A percentile compares a stretch with the other conserved stretches of the same genome.
These are phyloP conservation scores for Phaseolus coccineus DNA, from an alignment of 331 rosid species.

Conservation along the genomic window DNA sequence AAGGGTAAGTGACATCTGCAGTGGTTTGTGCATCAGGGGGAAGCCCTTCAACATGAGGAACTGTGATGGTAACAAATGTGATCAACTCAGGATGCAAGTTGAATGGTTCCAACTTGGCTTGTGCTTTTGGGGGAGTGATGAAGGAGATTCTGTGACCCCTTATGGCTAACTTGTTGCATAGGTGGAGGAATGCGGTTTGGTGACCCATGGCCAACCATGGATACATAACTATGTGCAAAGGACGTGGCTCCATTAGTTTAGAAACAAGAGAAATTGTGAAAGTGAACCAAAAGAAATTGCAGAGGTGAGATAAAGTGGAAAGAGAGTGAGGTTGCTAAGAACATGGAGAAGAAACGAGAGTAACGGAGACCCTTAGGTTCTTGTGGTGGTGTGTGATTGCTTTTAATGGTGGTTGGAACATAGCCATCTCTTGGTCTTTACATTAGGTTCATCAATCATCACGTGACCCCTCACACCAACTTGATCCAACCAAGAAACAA, in stretches of 20 bases:
- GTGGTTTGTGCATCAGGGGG: conserved; percentile 61
- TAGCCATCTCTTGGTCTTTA: no score
- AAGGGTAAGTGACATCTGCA: conserved; percentile 53
- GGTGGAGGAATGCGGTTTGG: conserved; percentile 55
- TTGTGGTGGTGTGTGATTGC: neutral
- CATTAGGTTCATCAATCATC: no score
- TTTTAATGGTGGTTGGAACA: neutral
- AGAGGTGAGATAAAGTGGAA: neutral
- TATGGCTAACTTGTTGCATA: conserved; percentile 63
- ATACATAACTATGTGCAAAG: conserved; percentile 63
- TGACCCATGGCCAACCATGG: conserved; percentile 75
- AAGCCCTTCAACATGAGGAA: conserved; percentile 64
- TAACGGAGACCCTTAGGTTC: neutral
- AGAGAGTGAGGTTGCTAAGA: neutral
- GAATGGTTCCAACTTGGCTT: conserved; percentile 47
- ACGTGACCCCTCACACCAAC: no score
- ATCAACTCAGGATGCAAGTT: conserved; percentile 54
- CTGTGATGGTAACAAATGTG: conserved; percentile 50
- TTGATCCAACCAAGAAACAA: no score
- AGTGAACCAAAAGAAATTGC: neutral
- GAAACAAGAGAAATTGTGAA: neutral
- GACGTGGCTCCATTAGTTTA: conserved; percentile 15
- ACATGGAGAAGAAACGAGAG: neutral
- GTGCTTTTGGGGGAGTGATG: conserved; percentile 51
- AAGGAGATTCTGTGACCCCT: conserved; percentile 62